These are phyloP conservation scores for Penicillium riverlandense DNA, from an alignment of 495 filamentous ascomycete species.

Conservation along the genomic window DNA sequence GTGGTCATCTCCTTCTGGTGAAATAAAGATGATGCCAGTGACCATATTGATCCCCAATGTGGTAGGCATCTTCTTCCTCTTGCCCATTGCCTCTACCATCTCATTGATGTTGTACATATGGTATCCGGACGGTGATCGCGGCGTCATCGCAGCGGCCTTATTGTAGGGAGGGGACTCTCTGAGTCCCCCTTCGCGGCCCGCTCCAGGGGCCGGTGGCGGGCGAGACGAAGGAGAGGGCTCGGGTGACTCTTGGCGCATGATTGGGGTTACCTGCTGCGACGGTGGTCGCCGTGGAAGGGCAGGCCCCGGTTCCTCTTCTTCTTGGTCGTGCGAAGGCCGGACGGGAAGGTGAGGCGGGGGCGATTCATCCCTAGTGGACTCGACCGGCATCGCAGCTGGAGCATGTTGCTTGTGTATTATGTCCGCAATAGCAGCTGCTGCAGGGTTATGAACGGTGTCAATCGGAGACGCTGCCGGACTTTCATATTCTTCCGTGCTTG, in stretches of 20 bases:
- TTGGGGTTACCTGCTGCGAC: conserved; percentile 48
- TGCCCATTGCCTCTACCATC: conserved; percentile 89
- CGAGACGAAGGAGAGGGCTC: conserved; percentile 23
- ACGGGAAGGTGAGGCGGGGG: conserved; percentile 34
- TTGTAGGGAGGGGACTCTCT: conserved; percentile 54
- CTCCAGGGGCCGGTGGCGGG: conserved; percentile 15
- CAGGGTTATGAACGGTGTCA: conserved; percentile 51
- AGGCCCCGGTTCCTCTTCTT: conserved; percentile 52
- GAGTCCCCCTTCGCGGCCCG: conserved; percentile 27
- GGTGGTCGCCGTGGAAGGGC: conserved; percentile 62
- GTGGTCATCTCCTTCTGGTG: conserved; percentile 81
- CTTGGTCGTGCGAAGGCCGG: conserved; percentile 38
- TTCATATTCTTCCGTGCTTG: conserved; percentile 7
- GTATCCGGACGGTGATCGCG: conserved; percentile 66
- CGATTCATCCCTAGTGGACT: conserved; percentile 27
- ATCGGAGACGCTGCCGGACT: conserved; percentile 21
- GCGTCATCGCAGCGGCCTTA: conserved; percentile 36
- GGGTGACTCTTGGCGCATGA: conserved; percentile 45
- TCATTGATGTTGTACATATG: conserved; percentile 95
- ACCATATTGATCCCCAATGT: conserved; percentile 83
- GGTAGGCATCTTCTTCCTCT: conserved; percentile 95
- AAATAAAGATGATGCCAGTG: conserved; percentile 83
- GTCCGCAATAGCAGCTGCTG: conserved; percentile 63
- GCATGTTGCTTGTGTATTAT: conserved; percentile 56
- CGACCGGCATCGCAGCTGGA: conserved; percentile 11